phyloP scores from a whole-genome alignment of 495 filamentous ascomycete genomes.

The Lasiosphaeriaceae sp. region DNA sequence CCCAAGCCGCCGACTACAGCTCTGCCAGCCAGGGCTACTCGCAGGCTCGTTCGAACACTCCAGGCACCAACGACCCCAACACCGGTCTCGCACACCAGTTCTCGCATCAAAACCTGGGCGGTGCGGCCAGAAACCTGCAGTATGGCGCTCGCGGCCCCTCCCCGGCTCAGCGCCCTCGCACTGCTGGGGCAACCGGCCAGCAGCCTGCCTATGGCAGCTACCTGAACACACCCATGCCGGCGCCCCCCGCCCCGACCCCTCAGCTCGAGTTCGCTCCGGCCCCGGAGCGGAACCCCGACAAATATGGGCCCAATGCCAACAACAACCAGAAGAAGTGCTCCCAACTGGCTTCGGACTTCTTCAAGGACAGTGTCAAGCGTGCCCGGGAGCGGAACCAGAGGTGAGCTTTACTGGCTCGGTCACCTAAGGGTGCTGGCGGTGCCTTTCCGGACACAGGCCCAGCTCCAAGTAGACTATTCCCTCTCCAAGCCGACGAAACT shows the following conservation, averaged over 20 bases:
- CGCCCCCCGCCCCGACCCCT: slow-evolving; percentile 25
- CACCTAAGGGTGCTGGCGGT: not conserved
- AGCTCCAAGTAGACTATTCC: no score
- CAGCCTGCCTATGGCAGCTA: slow-evolving; percentile 59
- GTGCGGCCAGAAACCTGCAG: slow-evolving; percentile 59
- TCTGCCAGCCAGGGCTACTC: slow-evolving; percentile 42
- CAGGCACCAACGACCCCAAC: slow-evolving; percentile 63
- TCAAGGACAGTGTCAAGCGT: slow-evolving; percentile 91
- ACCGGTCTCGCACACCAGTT: slow-evolving; percentile 93
- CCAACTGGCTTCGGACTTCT: slow-evolving; percentile 80
- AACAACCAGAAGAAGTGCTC: slow-evolving; percentile 75
- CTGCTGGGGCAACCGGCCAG: slow-evolving; percentile 62
- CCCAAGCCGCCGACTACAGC: slow-evolving; percentile 27
- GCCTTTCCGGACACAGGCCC: no score
- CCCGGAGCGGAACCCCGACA: slow-evolving; percentile 71
- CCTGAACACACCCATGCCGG: slow-evolving; percentile 60
- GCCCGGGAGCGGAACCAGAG: slow-evolving; percentile 88
- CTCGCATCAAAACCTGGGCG: slow-evolving; percentile 90
- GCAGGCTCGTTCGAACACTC: slow-evolving; percentile 54
- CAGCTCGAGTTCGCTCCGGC: slow-evolving; percentile 52
- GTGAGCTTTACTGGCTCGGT: slow-evolving; percentile 37
- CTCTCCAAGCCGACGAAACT: not conserved
- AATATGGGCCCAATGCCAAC: slow-evolving; percentile 57
- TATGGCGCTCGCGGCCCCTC: slow-evolving; percentile 65
- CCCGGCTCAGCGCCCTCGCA: slow-evolving; percentile 71